These are phyloP conservation scores for Gloeophyllum trabeum DNA, from an alignment of 768 basidiomycete genomes.

Conservation along the genomic window DNA sequence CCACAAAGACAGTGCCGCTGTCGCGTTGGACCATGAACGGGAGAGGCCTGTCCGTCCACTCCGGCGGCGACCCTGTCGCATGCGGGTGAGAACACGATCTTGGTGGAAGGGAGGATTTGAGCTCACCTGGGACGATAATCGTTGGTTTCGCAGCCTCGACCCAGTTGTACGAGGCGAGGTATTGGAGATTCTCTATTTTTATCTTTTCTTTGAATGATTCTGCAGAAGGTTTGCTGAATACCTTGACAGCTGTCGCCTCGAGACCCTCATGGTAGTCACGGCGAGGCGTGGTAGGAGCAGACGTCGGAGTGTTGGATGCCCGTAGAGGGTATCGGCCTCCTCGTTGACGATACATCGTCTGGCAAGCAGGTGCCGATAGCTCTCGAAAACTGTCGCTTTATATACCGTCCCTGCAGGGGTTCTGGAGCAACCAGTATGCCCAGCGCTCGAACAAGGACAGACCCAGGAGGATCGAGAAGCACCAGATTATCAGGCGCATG, in stretches of 20 bases:
- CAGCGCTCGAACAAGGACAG: no score
- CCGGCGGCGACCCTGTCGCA: conserved; percentile 42
- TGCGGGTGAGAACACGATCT: background rate
- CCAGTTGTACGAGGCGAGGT: conserved; percentile 47
- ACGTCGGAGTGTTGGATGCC: no score
- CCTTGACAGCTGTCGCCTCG: background rate
- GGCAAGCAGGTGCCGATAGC: no score
- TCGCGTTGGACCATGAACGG: conserved; percentile 50
- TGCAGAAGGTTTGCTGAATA: background rate
- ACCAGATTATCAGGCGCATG: no score
- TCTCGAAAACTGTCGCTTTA: no score
- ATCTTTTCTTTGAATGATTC: background rate
- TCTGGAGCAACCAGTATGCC: no score
- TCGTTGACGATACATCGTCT: no score
- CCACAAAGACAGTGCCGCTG: conserved; percentile 32
- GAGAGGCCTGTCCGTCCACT: conserved; percentile 36
- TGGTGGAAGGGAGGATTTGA: background rate
- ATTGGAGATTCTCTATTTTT: conserved; percentile 21
- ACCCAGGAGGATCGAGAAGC: no score
- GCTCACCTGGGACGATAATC: conserved; percentile 21
- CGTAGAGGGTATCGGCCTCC: no score
- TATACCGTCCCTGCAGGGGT: no score
- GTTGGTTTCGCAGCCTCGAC: conserved; percentile 27
- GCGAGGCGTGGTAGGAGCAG: no score
- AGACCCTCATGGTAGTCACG: no score